A percentile compares a stretch with the other conserved stretches of the same genome.
phyloP scores from a whole-genome alignment of 192 early-diverging fungal genomes.

The Dissophora ornata region DNA sequence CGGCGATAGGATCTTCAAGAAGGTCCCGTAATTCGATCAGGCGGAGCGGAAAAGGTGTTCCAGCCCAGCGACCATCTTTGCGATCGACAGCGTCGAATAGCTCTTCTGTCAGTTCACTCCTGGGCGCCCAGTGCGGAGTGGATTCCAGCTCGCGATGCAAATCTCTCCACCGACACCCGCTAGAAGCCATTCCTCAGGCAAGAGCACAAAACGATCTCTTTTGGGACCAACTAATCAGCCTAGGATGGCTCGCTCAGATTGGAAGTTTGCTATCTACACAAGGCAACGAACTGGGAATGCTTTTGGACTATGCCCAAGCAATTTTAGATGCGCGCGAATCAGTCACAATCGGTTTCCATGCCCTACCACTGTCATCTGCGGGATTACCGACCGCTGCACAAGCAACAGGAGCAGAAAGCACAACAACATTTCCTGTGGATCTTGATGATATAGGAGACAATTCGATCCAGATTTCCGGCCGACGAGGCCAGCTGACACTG shows the following conservation, averaged over 20 bases:
- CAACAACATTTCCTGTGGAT: background rate
- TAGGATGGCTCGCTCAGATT: conserved; percentile 50
- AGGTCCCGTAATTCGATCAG: background rate
- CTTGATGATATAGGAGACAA: conserved; percentile 16
- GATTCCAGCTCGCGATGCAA: conserved; percentile 1
- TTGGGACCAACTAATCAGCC: conserved; percentile 37
- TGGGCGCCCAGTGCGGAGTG: background rate
- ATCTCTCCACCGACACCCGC: conserved; percentile 1
- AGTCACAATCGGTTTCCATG: conserved; percentile 32
- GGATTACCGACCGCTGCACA: background rate
- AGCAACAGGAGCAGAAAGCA: background rate
- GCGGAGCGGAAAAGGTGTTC: background rate
- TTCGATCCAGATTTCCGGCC: conserved; percentile 33
- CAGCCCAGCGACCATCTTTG: conserved; percentile 4
- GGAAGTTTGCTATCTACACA: conserved; percentile 43
- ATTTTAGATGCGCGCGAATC: conserved; percentile 27
- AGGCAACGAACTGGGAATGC: conserved; percentile 43
- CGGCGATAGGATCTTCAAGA: background rate
- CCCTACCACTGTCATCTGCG: conserved; percentile 7
- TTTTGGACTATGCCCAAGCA: conserved; percentile 42
- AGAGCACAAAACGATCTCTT: conserved; percentile 32
- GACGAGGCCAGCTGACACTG: conserved; percentile 21
- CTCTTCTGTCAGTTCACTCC: conserved; percentile 11
- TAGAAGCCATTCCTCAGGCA: conserved; percentile 26
- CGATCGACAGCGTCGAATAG: conserved; percentile 15